Percentiles rank a stretch among this genome's conserved stretches.
Conservation (phyloP, 148 eudicot species). For the Heliamphora exappendiculata region DNA sequence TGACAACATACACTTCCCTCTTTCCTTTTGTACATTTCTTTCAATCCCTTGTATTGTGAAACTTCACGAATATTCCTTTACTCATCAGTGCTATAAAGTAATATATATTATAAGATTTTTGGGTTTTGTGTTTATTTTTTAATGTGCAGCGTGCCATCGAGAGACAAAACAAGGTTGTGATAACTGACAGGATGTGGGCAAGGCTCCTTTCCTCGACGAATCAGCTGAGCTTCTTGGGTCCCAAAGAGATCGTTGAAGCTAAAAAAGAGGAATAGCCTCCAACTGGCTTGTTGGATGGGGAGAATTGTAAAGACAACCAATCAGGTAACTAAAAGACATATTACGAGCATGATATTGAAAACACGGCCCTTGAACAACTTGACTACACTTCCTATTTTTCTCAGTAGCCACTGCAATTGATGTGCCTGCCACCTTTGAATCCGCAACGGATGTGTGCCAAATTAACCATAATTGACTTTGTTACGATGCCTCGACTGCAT, state of each 20-base stretch:
- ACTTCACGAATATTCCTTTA: background rate
- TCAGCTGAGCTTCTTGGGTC: slow-evolving; percentile 69
- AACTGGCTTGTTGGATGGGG: slow-evolving; percentile 30
- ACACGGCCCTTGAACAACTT: background rate
- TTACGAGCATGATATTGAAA: background rate
- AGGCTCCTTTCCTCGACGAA: slow-evolving; percentile 77
- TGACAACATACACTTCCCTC: background rate
- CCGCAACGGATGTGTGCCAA: slow-evolving; percentile 6
- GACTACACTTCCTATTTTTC: background rate
- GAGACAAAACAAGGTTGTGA: slow-evolving; percentile 52
- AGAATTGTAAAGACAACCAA: slow-evolving; percentile 10
- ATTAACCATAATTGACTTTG: slow-evolving; percentile 18
- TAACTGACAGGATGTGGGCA: slow-evolving; percentile 93
- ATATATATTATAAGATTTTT: background rate
- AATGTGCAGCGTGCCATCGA: slow-evolving; percentile 60
- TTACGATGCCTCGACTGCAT: slow-evolving; percentile 35
- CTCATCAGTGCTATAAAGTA: background rate
- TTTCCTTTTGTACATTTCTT: background rate
- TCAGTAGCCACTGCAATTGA: slow-evolving; percentile 11
- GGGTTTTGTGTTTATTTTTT: background rate
- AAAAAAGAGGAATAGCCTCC: slow-evolving; percentile 22
- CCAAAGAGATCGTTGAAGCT: slow-evolving; percentile 31
- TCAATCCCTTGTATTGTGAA: background rate
- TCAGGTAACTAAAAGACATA: slow-evolving; percentile 18
- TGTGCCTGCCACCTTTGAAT: slow-evolving; percentile 6